Evolutionary conservation across 805 yeast species (phyloP).

Genomic region (Candida broadrunensis): DNA sequence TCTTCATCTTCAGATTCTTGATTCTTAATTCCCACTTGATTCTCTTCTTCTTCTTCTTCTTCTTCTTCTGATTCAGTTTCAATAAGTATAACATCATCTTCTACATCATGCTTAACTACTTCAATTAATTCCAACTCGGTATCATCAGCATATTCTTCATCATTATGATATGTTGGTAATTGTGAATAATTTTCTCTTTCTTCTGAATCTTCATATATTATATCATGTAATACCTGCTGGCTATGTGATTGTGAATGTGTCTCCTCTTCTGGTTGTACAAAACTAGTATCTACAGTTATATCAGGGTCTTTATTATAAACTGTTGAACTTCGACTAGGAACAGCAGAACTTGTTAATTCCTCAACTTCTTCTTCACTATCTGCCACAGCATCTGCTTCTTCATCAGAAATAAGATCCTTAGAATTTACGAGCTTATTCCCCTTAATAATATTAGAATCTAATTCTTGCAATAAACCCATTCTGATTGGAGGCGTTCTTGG

Average conservation of each 20-base stretch:
- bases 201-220: background rate
- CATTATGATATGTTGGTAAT: background rate
- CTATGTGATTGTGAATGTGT: background rate
- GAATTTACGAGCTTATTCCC: too few relatives aligned
- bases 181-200: background rate
- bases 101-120: too few relatives aligned
- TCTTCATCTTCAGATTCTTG: too few relatives aligned
- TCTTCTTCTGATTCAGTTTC: too few relatives aligned
- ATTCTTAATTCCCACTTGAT: too few relatives aligned
- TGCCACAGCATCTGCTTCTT: background rate
- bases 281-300: background rate
- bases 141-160: background rate
- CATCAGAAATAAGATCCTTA: too few relatives aligned
- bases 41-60: too few relatives aligned
- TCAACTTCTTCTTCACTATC: constrained; percentile 1
- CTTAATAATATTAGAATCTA: too few relatives aligned
- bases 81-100: too few relatives aligned
- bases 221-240: background rate
- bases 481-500: too few relatives aligned
- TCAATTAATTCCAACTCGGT: too few relatives aligned
- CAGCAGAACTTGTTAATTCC: background rate
- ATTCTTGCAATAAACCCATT: too few relatives aligned
- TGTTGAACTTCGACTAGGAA: background rate
- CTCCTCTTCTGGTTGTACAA: background rate
- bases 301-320: background rate